Evolutionary conservation across 2,329 filamentous ascomycete species (phyloP), one percentile per base, ranked within the genome.

Genomic region (Pseudocercospora pini-densiflorae): DNA sequence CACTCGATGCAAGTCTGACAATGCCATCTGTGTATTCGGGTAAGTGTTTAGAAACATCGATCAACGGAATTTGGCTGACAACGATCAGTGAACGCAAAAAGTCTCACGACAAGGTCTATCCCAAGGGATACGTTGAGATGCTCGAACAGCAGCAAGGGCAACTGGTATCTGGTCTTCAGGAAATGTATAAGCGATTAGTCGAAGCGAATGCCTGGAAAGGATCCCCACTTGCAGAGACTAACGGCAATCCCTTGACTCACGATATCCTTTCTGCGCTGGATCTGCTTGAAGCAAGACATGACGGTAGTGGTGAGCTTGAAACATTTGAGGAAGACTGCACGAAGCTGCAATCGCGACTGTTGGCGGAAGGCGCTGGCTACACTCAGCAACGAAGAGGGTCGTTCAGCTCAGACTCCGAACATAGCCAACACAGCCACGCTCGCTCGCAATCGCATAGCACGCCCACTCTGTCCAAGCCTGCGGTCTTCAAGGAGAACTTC

Each of bases 81-180:
- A 53, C 12, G 23, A 33, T 23, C 63, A 76, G 75, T 33, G 87
- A 89, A 74, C 81, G 87, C 63, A 90, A 89, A 77, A 89, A 89
- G 81, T 85, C 85, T 6, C 87, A 89, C 72, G 88, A 90, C 77
- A 89, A 89, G 77, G 85, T 89, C 55, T 89, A 89, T 76, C 88
- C 88, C n/a, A 90, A 89, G 79, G 88, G 88, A 84, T 89, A 75
- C 49, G 87, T 89, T 31, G 88, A 90, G 76, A 88, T 89, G 86
- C 83, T 90, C 59, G 88, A 90, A 73, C 87, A 88, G 73, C 87
- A 90, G 80, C 88, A 89, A 76, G 77, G 80, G 21, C 87, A 88
- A 79, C 81, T 90, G 5, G 87, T 89, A 31, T 79, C 85, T 62
- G 88, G 86, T 51, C 81, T 89, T 5, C 86, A 88, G 74, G 85